phyloP scores from a whole-genome alignment of 768 basidiomycete species.

The Goffeauzyma gilvescens region DNA sequence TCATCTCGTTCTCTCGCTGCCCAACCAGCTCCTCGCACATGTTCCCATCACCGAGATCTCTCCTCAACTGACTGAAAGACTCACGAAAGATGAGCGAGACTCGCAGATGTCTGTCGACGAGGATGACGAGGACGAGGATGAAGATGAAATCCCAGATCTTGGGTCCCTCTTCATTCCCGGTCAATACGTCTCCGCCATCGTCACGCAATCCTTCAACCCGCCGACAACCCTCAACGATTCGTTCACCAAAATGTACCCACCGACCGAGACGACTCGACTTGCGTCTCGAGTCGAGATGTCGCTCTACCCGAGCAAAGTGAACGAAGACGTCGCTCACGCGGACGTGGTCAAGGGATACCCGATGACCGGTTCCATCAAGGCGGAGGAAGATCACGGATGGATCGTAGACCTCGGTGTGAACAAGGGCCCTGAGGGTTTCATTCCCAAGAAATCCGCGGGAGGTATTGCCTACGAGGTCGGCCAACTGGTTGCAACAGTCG shows the following conservation, averaged over 20 bases:
- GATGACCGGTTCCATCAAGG: slow-evolving; percentile 55
- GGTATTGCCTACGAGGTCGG: too few species aligned
- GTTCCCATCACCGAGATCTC: slow-evolving; percentile 87
- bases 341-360: slow-evolving; percentile 42
- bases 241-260: slow-evolving; percentile 27
- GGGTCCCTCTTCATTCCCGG: slow-evolving; percentile 59
- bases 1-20: slow-evolving; percentile 78
- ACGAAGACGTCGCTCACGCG: slow-evolving; percentile 53
- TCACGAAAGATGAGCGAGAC: slow-evolving; percentile 44
- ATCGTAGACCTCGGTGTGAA: slow-evolving; percentile 66
- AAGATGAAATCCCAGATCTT: slow-evolving; percentile 46
- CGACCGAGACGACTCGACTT: slow-evolving; percentile 23
- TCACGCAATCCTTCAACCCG: slow-evolving; percentile 44
- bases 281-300: slow-evolving; percentile 51
- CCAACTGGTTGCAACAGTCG: slow-evolving; percentile 46
- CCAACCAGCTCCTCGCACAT: slow-evolving; percentile 82
- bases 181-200: slow-evolving; percentile 64
- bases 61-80: slow-evolving; percentile 48
- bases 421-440: slow-evolving; percentile 61
- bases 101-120: slow-evolving; percentile 19
- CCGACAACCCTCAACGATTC: slow-evolving; percentile 38
- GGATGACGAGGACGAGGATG: slow-evolving; percentile 39
- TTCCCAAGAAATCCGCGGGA: too few species aligned
- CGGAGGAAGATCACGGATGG: slow-evolving; percentile 87
- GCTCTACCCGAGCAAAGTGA: slow-evolving; percentile 64